Evolutionary conservation across 2,329 filamentous ascomycete species (phyloP).

Genomic region (Cladosporium halotolerans): DNA sequence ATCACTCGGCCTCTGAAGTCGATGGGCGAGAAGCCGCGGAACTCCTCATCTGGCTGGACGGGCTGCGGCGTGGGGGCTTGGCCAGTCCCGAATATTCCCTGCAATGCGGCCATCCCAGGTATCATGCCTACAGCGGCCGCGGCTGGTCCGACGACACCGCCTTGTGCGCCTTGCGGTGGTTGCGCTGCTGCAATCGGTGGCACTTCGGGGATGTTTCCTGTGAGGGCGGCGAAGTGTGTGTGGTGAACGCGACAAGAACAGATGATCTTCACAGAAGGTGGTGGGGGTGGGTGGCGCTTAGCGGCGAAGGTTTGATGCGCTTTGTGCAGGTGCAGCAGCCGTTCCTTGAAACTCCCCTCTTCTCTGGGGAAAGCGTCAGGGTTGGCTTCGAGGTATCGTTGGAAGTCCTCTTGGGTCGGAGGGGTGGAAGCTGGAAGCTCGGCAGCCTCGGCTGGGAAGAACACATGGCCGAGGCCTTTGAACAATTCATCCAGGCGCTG

Average conservation of each 20-base stretch:
- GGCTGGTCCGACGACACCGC: background rate
- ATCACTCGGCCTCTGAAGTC: conserved; percentile 22
- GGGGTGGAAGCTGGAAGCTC: conserved; percentile 3
- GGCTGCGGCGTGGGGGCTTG: conserved; percentile 9
- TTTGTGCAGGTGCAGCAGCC: background rate
- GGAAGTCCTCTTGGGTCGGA: conserved; percentile 1
- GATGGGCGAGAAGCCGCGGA: conserved; percentile 23
- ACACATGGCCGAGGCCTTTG: conserved; percentile 25
- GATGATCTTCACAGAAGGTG: conserved; percentile 23
- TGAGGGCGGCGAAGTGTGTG: conserved; percentile 24
- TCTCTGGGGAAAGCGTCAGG: background rate
- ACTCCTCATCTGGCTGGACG: conserved; percentile 21
- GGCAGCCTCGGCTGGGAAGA: conserved; percentile 13
- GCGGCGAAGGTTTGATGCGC: conserved; percentile 1
- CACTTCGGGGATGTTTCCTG: conserved; percentile 1
- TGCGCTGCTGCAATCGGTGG: background rate
- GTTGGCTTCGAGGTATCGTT: conserved; percentile 5
- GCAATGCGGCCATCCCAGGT: background rate
- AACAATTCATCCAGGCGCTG: conserved; percentile 25
- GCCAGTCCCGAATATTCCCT: background rate
- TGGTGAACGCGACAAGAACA: conserved; percentile 26
- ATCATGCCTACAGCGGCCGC: background rate
- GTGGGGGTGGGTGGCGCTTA: background rate
- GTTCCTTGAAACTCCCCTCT: conserved; percentile 3
- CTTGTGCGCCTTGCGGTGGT: background rate